These are phyloP conservation scores for Blastobotrys aristatus DNA, from an alignment of 1,139 yeast genomes.

Conservation along the genomic window DNA sequence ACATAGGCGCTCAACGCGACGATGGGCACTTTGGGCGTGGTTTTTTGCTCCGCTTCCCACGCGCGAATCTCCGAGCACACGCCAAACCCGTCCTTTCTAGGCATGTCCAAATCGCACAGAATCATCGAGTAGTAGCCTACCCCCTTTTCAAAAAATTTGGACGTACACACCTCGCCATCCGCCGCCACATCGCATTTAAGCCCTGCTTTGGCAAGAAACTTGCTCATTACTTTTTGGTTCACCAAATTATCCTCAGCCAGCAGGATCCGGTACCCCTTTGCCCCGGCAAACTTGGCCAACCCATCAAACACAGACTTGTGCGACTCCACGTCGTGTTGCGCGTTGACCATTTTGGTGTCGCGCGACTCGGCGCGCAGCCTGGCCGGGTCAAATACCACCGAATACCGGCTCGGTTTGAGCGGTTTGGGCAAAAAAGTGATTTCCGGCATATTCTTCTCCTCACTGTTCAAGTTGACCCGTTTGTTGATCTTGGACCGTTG, in stretches of 20 bases:
- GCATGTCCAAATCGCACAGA: conserved; percentile 82
- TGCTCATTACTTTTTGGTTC: conserved; percentile 78
- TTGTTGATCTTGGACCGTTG: conserved; percentile 28
- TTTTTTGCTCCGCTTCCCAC: conserved; percentile 65
- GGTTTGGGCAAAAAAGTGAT: conserved; percentile 29
- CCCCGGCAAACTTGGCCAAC: conserved; percentile 37
- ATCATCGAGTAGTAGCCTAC: conserved; percentile 54
- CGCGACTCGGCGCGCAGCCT: conserved; percentile 25
- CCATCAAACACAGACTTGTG: conserved; percentile 26
- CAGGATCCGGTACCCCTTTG: conserved; percentile 46
- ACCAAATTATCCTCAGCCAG: conserved; percentile 88
- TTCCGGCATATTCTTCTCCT: conserved; percentile 13
- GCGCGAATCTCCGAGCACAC: conserved; percentile 71
- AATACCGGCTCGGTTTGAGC: conserved; percentile 28
- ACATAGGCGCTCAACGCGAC: conserved; percentile 81
- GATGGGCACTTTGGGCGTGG: conserved; percentile 59
- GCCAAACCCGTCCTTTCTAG: conserved; percentile 79
- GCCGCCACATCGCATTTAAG: conserved; percentile 69
- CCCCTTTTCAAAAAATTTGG: conserved; percentile 38
- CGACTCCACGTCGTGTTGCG: conserved; percentile 24
- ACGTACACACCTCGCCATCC: conserved; percentile 65
- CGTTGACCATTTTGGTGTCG: conserved; percentile 28
- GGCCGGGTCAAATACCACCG: conserved; percentile 30
- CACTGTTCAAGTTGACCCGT: conserved; percentile 14
- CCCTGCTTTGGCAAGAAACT: conserved; percentile 71